phyloP scores from a whole-genome alignment of 345 rosid genomes.

The Kernera saxatilis region DNA sequence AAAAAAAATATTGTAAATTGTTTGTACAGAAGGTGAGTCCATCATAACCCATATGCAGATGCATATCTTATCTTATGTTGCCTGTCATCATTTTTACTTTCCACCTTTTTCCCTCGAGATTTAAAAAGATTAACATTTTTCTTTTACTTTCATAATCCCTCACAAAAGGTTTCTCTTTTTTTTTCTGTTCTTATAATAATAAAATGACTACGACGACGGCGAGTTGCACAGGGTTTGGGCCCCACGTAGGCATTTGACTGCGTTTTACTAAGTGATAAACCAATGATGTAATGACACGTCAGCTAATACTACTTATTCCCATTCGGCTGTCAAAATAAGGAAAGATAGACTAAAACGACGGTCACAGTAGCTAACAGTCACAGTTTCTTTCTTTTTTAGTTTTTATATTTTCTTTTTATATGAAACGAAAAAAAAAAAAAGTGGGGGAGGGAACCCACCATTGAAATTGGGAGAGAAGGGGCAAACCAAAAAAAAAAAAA shows the following conservation, averaged over 20 bases:
- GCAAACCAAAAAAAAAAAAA: neutral
- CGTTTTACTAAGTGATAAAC: neutral
- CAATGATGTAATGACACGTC: neutral
- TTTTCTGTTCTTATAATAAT: neutral
- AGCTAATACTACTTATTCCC: neutral
- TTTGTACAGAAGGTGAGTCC: conserved; percentile 11
- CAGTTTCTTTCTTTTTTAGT: neutral
- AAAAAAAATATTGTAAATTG: neutral
- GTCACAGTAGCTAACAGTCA: conserved; percentile 6
- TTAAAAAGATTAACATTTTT: neutral
- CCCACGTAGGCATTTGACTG: neutral
- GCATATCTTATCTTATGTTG: neutral
- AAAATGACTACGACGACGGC: neutral
- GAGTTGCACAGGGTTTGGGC: neutral
- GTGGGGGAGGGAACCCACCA: conserved; percentile 28
- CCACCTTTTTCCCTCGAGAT: conserved; percentile 18
- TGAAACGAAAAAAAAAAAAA: neutral
- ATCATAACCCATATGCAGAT: conserved; percentile 10
- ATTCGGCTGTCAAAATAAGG: conserved; percentile 2
- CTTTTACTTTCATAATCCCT: neutral
- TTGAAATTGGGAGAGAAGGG: conserved; percentile 23
- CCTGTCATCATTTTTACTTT: conserved; percentile 10
- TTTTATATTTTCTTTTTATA: neutral
- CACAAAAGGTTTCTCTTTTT: neutral
- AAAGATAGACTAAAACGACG: conserved; percentile 13